Evolutionary conservation across 73 alveolate species (phyloP), one percentile per base, ranked within the genome.

Genomic region (Paramecium biaurelia): DNA sequence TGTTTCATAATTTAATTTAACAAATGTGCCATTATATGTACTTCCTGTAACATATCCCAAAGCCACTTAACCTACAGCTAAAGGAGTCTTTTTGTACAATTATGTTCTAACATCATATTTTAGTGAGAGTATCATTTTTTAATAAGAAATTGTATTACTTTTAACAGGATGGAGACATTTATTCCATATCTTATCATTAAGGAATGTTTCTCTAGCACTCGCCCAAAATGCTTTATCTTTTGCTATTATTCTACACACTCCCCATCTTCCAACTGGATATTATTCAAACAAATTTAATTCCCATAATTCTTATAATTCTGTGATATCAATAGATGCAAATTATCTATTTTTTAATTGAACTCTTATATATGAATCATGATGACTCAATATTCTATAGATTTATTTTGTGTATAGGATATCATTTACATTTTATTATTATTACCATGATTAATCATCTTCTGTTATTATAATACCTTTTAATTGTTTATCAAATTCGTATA

Each of bases 31-130:
- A 79, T 21, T 43, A 79, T 79, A 24, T 20, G 90, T 47, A 23
- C 72, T 79, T 41, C 90, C 90, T 10, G 90, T 79, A 38, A 79
- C 90, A 45, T 79, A 79, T 79, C 90, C 90, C 7, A 79, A 3
- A 21, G 56, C 90, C 2, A 79, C 74, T 24, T 79, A 79, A 15
- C 90, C 90, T 18, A 79, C 20, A 26, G 18, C 47, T 12, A 79
- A 47, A 10, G 70, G 90, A 43, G 56, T 79, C 28, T 47, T 47
- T 34, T 79, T 79, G n/a, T 42, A 79, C 8, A 79, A 21, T 23
- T 21, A 45, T 38, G 70, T 79, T 79, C 90, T 79, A 18, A 79
- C 74, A 79, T 79, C 90, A 43, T 79, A 79, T 11, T 32, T 32
- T 15, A 38, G 74, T 10, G 70, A 41, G 10, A 43, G n/a, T 79